These are phyloP conservation scores for Clavariopsis aquatica DNA, from an alignment of 495 filamentous ascomycete species.

Conservation along the genomic window DNA sequence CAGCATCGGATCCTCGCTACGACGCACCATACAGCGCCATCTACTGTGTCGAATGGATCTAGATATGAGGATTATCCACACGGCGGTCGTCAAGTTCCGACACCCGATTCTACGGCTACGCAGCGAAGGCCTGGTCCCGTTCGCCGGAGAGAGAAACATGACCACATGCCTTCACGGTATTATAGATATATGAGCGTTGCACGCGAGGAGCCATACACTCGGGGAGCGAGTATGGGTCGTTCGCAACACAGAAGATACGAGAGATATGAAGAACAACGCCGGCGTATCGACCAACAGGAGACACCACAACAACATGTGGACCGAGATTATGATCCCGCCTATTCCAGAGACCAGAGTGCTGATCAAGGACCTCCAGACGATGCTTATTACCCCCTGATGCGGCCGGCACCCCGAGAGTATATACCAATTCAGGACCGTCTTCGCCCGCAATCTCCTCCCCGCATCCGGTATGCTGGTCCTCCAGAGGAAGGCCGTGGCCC, in stretches of 20 bases:
- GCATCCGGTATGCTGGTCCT: constrained; percentile 22
- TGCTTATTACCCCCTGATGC: constrained; percentile 10
- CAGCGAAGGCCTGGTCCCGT: constrained; percentile 21
- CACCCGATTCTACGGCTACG: constrained; percentile 24
- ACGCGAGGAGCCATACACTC: constrained; percentile 33
- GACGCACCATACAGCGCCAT: constrained; percentile 6
- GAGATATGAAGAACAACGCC: constrained; percentile 33
- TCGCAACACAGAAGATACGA: constrained; percentile 31
- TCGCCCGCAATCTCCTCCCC: constrained; percentile 13
- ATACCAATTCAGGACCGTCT: constrained; percentile 29
- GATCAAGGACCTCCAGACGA: constrained; percentile 25
- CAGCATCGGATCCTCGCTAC: not conserved
- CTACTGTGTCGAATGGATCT: constrained; percentile 28
- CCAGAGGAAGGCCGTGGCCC: constrained; percentile 19
- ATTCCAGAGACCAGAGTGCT: constrained; percentile 33
- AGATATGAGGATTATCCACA: constrained; percentile 27
- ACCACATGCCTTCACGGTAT: constrained; percentile 32
- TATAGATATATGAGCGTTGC: constrained; percentile 32
- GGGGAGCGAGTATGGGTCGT: constrained; percentile 23
- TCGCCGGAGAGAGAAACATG: constrained; percentile 28
- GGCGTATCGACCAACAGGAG: constrained; percentile 35
- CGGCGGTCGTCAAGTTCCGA: constrained; percentile 23
- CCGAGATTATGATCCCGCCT: constrained; percentile 23
- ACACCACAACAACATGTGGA: constrained; percentile 27
- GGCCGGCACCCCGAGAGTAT: constrained; percentile 18